Base-by-base conservation (phyloP, 1,284 basidiomycete species). In the Blastosporella zonata region DNA sequence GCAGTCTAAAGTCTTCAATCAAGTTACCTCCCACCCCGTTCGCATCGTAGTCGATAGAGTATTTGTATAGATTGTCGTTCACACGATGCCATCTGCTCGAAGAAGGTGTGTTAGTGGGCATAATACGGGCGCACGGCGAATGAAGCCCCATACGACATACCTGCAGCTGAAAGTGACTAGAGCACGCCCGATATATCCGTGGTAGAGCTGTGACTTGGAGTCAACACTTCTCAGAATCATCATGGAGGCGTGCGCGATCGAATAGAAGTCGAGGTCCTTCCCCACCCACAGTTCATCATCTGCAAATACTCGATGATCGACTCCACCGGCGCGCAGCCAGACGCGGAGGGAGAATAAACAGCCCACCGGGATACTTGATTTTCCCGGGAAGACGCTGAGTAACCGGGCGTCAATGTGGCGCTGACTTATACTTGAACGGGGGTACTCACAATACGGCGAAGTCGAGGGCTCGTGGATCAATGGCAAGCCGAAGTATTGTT, bases 271-370 rank as follows among this genome's bases (percentile, higher is more conserved):
- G 2, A 77, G 78, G 55, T 84, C 79, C 57, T 68, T 76, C 9
- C 76, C 80, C 6, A 83, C 62, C 79, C 79, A 82, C 20, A 83
- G 57, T 18, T 81, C 77, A 54, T 80, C 78, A 17, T 78, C 77
- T 33, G 72, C 71, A 55, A 84, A 84, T 38, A 84, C 47, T 22
- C 79, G 73, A 50, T 82, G 82, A 49, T 82, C 78, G 18, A 78
- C 63, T 8, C 67, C 71, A 29, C 72, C 72, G 3, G 69, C 70
- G 8, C 76, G 71, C 31, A 84, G 62, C 81, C 81, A 84, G 13
- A 82, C 75, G 0, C 81, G 78, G 23, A 83, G 63, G 10, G 75
- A 72, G 62, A 69, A 77, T 2, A 81, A 60, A 45, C 71, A 75
- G 0, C 72, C 75, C 9, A 62, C 60, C 0, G 81, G 81, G 1